Percentiles rank a stretch among this genome's conserved stretches.
Evolutionary conservation across 257 asterid species (phyloP).

Genomic region (Capsicum pubescens): DNA sequence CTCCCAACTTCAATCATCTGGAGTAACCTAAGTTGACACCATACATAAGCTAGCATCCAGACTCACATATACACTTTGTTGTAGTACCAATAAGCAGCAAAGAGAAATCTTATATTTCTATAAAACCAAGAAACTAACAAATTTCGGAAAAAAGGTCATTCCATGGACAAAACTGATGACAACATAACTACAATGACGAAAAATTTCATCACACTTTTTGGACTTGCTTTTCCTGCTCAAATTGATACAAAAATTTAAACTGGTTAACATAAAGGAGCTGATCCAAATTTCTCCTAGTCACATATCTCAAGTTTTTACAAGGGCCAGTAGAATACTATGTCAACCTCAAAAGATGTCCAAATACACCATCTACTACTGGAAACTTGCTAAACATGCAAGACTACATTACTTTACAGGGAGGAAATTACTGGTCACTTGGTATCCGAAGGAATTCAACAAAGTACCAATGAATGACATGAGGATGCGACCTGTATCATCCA

Average conservation of each 20-base stretch:
- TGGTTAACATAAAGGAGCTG: neutral
- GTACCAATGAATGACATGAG: too few species aligned
- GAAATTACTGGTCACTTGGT: too few species aligned
- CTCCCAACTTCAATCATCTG: neutral
- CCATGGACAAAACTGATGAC: neutral
- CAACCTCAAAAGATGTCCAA: neutral
- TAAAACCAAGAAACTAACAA: neutral
- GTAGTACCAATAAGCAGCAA: neutral
- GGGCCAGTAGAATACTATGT: neutral
- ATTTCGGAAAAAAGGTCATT: neutral
- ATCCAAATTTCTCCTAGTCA: neutral
- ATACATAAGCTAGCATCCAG: neutral
- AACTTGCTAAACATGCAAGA: too few species aligned
- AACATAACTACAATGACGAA: neutral
- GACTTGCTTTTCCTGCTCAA: neutral
- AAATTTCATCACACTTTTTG: neutral
- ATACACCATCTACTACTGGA: too few species aligned
- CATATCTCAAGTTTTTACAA: neutral
- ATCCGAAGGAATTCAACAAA: too few species aligned
- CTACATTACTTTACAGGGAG: too few species aligned
- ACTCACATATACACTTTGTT: neutral
- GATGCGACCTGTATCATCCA: too few species aligned
- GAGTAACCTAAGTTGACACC: neutral
- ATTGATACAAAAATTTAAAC: neutral
- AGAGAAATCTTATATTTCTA: constrained; percentile 8